phyloP scores from a whole-genome alignment of 495 filamentous ascomycete genomes.

The Xylaria acuta region DNA sequence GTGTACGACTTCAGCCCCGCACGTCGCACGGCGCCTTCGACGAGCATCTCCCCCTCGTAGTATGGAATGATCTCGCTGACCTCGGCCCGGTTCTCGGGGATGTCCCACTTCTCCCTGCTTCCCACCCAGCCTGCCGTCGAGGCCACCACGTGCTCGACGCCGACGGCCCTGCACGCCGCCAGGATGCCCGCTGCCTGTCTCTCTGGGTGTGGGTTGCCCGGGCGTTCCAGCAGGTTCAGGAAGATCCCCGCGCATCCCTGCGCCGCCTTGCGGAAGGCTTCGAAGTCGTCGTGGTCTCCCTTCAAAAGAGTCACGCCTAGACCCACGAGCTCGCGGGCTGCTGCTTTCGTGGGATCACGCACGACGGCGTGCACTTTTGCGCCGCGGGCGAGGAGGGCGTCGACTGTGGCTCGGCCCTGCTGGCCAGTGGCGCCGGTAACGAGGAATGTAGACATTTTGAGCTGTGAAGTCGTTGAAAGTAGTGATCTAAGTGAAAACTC shows the following conservation, averaged over 20 bases:
- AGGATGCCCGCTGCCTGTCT: conserved; percentile 11
- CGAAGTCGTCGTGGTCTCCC: conserved; percentile 48
- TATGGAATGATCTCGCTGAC: conserved; percentile 60
- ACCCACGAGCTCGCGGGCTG: conserved; percentile 33
- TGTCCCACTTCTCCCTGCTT: conserved; percentile 36
- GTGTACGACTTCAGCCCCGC: conserved; percentile 52
- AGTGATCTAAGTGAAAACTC: neutral
- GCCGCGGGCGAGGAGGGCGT: conserved; percentile 43
- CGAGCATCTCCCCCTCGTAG: conserved; percentile 62
- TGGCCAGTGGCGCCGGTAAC: conserved; percentile 55
- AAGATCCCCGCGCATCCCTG: conserved; percentile 3
- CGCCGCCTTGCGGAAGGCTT: conserved; percentile 34
- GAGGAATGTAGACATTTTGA: conserved; percentile 46
- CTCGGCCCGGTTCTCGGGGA: conserved; percentile 40
- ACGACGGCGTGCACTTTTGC: conserved; percentile 49
- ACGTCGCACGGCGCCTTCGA: conserved; percentile 51
- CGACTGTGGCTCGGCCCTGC: conserved; percentile 51
- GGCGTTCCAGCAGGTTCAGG: conserved; percentile 6
- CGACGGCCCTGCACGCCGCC: conserved; percentile 19
- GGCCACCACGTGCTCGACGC: conserved; percentile 45
- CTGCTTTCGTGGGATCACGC: conserved; percentile 43
- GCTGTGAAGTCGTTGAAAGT: neutral
- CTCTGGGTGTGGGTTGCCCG: neutral
- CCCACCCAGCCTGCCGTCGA: conserved; percentile 45
- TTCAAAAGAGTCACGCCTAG: conserved; percentile 47